Evolutionary conservation across 495 filamentous ascomycete species (phyloP).

Genomic region (Penicillium dipodomyicola): DNA sequence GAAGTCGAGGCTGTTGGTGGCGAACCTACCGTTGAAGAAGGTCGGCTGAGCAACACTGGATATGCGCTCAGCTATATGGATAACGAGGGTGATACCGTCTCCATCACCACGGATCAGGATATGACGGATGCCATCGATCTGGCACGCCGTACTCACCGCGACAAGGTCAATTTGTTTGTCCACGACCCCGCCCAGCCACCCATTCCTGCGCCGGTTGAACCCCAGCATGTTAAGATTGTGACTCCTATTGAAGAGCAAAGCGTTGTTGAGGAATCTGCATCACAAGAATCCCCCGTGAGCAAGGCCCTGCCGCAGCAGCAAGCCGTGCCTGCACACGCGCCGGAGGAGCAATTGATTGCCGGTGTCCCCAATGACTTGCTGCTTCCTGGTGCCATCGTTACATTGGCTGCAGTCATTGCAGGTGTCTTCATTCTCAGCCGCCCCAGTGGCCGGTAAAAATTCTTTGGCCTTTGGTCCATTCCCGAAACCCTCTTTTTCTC

Average conservation of each 20-base stretch:
- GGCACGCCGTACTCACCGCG: conserved; percentile 68
- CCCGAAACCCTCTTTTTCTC: conserved; percentile 15
- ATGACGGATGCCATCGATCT: conserved; percentile 86
- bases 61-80: conserved; percentile 96
- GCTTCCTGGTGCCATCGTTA: conserved; percentile 91
- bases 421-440: conserved; percentile 91
- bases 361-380: conserved; percentile 94
- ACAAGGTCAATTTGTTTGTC: conserved; percentile 97
- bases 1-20: conserved; percentile 88
- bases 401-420: conserved; percentile 87
- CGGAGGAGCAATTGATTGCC: conserved; percentile 75
- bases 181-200: conserved; percentile 88
- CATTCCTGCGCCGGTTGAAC: conserved; percentile 63
- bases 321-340: conserved; percentile 41
- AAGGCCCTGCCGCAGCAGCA: conserved; percentile 32
- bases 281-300: conserved; percentile 57
- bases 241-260: conserved; percentile 58
- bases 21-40: conserved; percentile 67
- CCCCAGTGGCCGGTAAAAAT: conserved; percentile 59
- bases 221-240: conserved; percentile 58
- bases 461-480: conserved; percentile 11
- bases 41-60: conserved; percentile 72
- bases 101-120: conserved; percentile 93
- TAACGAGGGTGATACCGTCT: conserved; percentile 95
- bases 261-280: conserved; percentile 45